phyloP scores from a whole-genome alignment of 257 asterid genomes.

The Solanum pinnatisectum region DNA sequence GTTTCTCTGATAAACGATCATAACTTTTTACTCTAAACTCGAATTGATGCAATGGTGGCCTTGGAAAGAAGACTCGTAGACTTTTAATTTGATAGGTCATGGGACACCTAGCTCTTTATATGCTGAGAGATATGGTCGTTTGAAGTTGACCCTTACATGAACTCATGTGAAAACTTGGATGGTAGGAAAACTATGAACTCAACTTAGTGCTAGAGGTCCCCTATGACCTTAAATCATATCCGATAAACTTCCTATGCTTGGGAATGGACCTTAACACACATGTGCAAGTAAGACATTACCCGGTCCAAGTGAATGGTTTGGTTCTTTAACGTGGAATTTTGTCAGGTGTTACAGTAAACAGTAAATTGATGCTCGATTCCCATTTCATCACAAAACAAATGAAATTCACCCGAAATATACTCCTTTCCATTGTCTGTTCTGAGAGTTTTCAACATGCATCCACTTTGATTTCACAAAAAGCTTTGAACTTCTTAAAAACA shows the following conservation, averaged over 20 bases:
- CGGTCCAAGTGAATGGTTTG: background rate
- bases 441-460: background rate
- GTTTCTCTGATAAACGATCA: background rate
- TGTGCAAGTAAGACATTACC: background rate
- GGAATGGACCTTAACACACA: background rate
- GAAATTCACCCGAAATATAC: background rate
- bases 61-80: background rate
- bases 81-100: background rate
- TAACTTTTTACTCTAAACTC: background rate
- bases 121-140: background rate
- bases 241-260: background rate
- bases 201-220: background rate
- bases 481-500: background rate
- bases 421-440: background rate
- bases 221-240: background rate
- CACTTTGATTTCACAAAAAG: background rate
- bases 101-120: background rate
- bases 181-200: background rate
- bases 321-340: background rate
- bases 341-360: background rate
- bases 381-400: background rate
- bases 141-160: background rate
- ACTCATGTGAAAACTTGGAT: background rate
- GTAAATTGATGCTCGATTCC: background rate
- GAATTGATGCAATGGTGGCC: background rate